Conservation (phyloP, 306 rosid species). For the Purshia tridentata region DNA sequence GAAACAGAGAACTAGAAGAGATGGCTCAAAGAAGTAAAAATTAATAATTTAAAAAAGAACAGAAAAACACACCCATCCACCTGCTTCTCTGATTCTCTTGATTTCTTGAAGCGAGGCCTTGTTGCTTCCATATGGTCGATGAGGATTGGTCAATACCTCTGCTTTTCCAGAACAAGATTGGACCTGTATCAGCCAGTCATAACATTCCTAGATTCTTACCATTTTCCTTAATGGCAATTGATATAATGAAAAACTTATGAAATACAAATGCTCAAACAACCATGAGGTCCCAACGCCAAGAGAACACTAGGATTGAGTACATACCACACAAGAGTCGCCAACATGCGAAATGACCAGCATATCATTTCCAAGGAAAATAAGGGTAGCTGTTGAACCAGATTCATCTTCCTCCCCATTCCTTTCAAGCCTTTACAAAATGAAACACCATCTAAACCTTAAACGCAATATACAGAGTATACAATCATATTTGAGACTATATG, state of each 20-base stretch:
- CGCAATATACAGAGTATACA: constrained; percentile 33
- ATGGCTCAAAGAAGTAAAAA: not conserved
- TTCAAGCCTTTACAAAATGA: constrained; percentile 82
- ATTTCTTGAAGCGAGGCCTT: constrained; percentile 76
- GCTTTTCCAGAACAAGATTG: constrained; percentile 79
- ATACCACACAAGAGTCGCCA: constrained; percentile 91
- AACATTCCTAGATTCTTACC: not conserved
- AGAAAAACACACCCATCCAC: constrained; percentile 99
- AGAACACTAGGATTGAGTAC: constrained; percentile 13
- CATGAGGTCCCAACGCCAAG: not conserved
- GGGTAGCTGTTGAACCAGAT: constrained; percentile 94
- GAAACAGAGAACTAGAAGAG: not conserved
- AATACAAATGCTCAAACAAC: not conserved
- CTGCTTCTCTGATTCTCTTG: constrained; percentile 96
- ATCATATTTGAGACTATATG: constrained; percentile 29
- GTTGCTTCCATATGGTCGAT: constrained; percentile 92
- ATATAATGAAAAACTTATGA: not conserved
- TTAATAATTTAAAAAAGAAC: constrained; percentile 23
- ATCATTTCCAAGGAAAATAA: constrained; percentile 57
- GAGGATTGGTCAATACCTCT: constrained; percentile 77
- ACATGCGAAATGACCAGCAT: constrained; percentile 71
- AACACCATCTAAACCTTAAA: constrained; percentile 62
- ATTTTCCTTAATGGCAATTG: not conserved
- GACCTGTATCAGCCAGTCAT: constrained; percentile 56
- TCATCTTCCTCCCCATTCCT: constrained; percentile 61